A percentile compares a stretch with the other conserved stretches of the same genome.
Evolutionary conservation across 2,329 filamentous ascomycete species (phyloP).

Genomic region (Penicillium sp.): DNA sequence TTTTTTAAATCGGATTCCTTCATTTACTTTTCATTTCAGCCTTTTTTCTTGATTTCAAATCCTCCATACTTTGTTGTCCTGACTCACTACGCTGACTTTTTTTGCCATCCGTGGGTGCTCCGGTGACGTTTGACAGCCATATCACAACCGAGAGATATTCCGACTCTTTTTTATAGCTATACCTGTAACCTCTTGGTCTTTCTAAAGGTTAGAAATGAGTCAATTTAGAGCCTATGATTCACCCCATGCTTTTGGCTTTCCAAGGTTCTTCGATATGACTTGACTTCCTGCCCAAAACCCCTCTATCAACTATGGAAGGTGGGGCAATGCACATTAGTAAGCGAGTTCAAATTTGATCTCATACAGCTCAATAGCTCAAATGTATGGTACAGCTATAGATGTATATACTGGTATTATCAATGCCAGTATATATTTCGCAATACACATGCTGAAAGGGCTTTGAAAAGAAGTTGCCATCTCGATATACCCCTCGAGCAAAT

Average conservation of each 20-base stretch:
- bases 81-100: constrained; percentile 1
- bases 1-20: not conserved
- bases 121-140: constrained; percentile 3
- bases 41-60: constrained; percentile 8
- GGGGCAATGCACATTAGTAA: constrained; percentile 2
- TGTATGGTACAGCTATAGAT: not conserved
- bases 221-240: not conserved
- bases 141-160: not conserved
- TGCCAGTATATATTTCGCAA: not conserved
- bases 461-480: not conserved
- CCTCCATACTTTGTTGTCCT: not conserved
- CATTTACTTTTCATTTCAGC: not conserved
- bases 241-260: not conserved
- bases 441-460: not conserved
- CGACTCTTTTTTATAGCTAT: not conserved
- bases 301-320: not conserved
- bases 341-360: not conserved
- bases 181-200: not conserved
- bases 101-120: constrained; percentile 3
- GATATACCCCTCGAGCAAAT: not conserved
- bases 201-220: not conserved
- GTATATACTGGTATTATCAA: not conserved
- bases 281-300: not conserved
- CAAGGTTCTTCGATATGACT: not conserved
- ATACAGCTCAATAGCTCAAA: not conserved